Percentiles rank a stretch among this genome's conserved stretches.
phyloP scores from a whole-genome alignment of 805 yeast species.

The Pichia paraexigua region DNA sequence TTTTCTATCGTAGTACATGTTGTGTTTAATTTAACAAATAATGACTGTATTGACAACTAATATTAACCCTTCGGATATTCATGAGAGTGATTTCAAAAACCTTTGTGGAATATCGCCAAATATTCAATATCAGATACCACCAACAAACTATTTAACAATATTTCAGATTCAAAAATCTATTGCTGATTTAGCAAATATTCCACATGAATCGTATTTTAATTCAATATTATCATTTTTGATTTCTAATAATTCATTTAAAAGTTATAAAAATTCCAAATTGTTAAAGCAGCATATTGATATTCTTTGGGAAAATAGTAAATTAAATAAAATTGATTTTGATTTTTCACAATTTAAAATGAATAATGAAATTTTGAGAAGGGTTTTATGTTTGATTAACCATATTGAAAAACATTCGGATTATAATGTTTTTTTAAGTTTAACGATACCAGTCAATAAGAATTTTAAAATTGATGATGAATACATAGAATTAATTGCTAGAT shows the following conservation, averaged over 20 bases:
- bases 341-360: conserved; percentile 8
- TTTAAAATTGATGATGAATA: conserved; percentile 1
- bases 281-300: conserved; percentile 5
- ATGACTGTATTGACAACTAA: conserved; percentile 7
- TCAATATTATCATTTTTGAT: conserved; percentile 2
- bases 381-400: conserved; percentile 1
- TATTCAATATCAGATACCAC: conserved; percentile 9
- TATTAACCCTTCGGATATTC: conserved; percentile 3
- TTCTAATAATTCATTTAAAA: conserved; percentile 4
- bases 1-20: not conserved
- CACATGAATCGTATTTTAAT: not conserved
- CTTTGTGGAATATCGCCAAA: not conserved
- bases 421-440: conserved; percentile 3
- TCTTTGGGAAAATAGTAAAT: conserved; percentile 5
- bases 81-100: not conserved
- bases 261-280: not conserved
- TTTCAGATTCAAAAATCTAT: conserved; percentile 6
- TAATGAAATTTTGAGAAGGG: not conserved
- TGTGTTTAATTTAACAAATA: not conserved
- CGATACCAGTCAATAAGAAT: conserved; percentile 5
- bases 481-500: not conserved
- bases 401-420: conserved; percentile 6
- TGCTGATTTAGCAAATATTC: conserved; percentile 2
- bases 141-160: conserved; percentile 2
- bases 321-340: conserved; percentile 6